Conservation (phyloP, 495 filamentous ascomycete species). For the Mycothermus thermophilus region DNA sequence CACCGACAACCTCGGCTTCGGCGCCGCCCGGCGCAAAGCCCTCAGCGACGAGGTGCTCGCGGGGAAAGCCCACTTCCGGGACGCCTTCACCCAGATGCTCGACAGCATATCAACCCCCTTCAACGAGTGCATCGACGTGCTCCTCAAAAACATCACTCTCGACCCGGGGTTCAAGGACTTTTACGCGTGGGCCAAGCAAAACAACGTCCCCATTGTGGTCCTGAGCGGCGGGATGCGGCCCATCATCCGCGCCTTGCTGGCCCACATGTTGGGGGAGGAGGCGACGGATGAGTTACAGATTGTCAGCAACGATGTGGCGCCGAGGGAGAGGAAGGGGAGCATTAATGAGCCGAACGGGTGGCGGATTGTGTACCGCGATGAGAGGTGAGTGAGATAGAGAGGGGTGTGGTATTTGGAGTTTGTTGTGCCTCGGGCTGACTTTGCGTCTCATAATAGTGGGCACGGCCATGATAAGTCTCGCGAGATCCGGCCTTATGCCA, state of each 20-base stretch:
- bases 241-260: constrained; percentile 71
- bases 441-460: too few species aligned
- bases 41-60: constrained; percentile 60
- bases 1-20: constrained; percentile 86
- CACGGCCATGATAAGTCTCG: constrained; percentile 92
- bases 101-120: constrained; percentile 65
- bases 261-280: constrained; percentile 59
- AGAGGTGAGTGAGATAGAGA: too few species aligned
- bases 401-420: too few species aligned
- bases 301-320: constrained; percentile 64
- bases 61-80: constrained; percentile 56
- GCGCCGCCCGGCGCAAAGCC: constrained; percentile 46
- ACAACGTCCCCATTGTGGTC: constrained; percentile 85
- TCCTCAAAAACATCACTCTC: constrained; percentile 71
- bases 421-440: too few species aligned
- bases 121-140: constrained; percentile 58
- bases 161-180: constrained; percentile 79
- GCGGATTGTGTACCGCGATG: constrained; percentile 78
- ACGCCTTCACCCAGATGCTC: constrained; percentile 80
- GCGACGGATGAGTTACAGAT: constrained; percentile 63
- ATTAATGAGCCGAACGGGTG: constrained; percentile 70
- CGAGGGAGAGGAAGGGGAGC: constrained; percentile 47
- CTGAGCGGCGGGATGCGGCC: constrained; percentile 85
- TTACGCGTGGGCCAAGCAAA: constrained; percentile 60
- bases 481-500: constrained; percentile 72